phyloP scores from a whole-genome alignment of 2,329 filamentous ascomycete genomes.

The Aspergillus phoenicis region DNA sequence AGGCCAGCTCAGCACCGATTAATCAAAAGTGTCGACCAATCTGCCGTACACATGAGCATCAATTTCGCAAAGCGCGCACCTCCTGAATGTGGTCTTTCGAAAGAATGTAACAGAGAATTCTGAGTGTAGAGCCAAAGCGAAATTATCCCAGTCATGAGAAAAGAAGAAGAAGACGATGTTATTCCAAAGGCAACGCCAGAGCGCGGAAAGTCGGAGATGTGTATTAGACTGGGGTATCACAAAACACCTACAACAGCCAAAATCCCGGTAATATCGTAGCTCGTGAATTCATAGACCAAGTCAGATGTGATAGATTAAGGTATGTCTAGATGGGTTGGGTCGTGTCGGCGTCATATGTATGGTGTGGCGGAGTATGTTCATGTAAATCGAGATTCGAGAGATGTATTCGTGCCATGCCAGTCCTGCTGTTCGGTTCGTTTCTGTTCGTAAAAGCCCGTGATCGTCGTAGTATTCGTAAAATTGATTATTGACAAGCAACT shows the following conservation, averaged over 20 bases:
- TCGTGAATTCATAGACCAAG: neutral
- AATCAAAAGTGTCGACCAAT: no score
- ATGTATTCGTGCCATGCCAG: neutral
- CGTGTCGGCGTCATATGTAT: neutral
- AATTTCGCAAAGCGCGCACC: no score
- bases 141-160: neutral
- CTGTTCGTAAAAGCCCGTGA: neutral
- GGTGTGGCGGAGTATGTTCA: neutral
- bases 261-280: neutral
- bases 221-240: neutral
- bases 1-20: no score
- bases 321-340: neutral
- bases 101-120: neutral
- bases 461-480: neutral
- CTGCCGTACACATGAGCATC: no score
- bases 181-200: neutral
- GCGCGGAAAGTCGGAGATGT: neutral
- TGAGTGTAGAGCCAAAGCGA: neutral
- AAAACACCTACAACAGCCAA: conserved; percentile 1
- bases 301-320: neutral
- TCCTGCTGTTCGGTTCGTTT: neutral
- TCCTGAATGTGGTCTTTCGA: neutral
- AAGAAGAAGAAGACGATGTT: neutral
- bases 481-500: no score
- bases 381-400: neutral